Evolutionary conservation across 345 rosid species (phyloP).

Genomic region (Lepidium didymum): DNA sequence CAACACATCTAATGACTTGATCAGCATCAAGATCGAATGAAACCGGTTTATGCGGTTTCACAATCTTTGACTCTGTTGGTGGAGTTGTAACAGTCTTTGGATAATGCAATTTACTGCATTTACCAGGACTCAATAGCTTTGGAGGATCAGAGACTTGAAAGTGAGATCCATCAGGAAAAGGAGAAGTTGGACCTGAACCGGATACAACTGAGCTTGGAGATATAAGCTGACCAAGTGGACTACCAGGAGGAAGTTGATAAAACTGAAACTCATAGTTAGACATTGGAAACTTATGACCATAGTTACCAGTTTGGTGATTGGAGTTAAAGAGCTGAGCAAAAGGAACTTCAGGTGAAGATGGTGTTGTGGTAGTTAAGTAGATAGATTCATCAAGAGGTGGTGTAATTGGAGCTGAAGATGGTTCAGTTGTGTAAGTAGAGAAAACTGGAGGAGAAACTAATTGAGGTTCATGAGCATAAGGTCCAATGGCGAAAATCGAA

Average conservation of each 20-base stretch:
- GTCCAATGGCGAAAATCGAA: constrained; percentile 90
- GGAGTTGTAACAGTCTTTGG: constrained; percentile 55
- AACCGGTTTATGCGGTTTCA: constrained; percentile 35
- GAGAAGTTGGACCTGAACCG: constrained; percentile 86
- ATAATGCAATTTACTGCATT: constrained; percentile 23
- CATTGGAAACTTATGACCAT: constrained; percentile 39
- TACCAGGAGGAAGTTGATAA: constrained; percentile 85
- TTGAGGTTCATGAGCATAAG: constrained; percentile 89
- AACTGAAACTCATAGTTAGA: constrained; percentile 65
- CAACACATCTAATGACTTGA: constrained; percentile 41
- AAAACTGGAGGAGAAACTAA: constrained; percentile 91
- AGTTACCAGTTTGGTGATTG: constrained; percentile 31
- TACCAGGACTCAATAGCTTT: constrained; percentile 56
- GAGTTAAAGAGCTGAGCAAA: constrained; percentile 75
- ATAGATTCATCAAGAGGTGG: constrained; percentile 75
- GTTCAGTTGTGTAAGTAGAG: constrained; percentile 90
- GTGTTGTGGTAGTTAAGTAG: constrained; percentile 60
- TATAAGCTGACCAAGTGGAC: constrained; percentile 83
- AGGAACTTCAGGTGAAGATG: constrained; percentile 96
- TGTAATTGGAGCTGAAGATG: constrained; percentile 95
- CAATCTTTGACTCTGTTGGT: constrained; percentile 29
- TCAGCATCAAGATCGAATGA: constrained; percentile 54
- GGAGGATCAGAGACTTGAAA: constrained; percentile 59
- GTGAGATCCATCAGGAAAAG: constrained; percentile 67
- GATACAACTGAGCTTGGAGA: constrained; percentile 92